Evolutionary conservation across 192 early-diverging fungal species (phyloP).

Genomic region (Rhizophagus sp.): DNA sequence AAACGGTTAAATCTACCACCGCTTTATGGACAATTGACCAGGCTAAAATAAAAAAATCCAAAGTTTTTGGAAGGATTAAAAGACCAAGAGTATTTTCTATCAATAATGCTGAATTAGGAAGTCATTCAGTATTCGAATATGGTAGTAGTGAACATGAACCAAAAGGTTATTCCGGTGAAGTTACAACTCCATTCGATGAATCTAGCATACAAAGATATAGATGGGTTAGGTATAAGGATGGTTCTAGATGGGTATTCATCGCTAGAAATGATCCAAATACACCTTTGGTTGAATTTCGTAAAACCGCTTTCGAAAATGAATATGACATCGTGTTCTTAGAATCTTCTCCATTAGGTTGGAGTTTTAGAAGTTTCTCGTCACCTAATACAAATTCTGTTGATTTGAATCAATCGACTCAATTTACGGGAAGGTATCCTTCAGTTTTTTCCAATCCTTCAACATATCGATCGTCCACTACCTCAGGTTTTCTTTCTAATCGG

Average conservation of each 20-base stretch:
- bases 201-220: conserved; percentile 8
- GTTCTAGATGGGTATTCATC: conserved; percentile 1
- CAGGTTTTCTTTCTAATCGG: background rate
- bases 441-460: background rate
- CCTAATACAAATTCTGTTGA: background rate
- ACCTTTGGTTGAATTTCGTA: background rate
- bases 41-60: background rate
- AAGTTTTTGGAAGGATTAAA: background rate
- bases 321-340: conserved; percentile 4
- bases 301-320: background rate
- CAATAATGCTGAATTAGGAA: background rate
- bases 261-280: conserved; percentile 10
- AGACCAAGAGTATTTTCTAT: conserved; percentile 10
- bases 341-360: conserved; percentile 1
- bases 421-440: background rate
- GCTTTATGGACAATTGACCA: conserved; percentile 4
- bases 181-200: background rate
- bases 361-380: background rate
- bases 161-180: conserved; percentile 2
- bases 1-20: background rate
- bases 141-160: background rate
- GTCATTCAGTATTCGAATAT: background rate
- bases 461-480: background rate
- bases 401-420: background rate
- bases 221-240: conserved; percentile 3